Base-by-base conservation (phyloP, 257 asterid genomes). In the Cynanchum wilfordii region DNA sequence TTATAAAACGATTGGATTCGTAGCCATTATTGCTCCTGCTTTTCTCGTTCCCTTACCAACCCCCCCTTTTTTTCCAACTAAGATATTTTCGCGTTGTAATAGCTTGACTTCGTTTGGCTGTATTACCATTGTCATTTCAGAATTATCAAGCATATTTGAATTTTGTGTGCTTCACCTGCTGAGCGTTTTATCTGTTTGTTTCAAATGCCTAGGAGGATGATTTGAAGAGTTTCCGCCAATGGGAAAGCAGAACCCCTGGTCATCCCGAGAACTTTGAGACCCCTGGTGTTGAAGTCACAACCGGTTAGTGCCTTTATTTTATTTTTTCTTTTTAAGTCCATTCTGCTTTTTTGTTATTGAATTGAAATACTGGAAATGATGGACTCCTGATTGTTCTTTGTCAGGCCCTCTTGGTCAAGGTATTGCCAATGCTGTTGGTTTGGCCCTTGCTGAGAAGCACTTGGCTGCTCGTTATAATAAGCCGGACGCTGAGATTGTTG, bases 331-430 rank as follows among this genome's bases (percentile, higher is more conserved):
- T 51, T 20, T 4, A 50, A 62, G 58, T 54, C 22, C 70, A 66
- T 73, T 45, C 68, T 69, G 22, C 68, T 10, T 45, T 42, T 0
- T 51, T 38, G 77, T 56, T 70, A 30, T 71, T 76, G 36, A 42
- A 36, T 29, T 57, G 57, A 25, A 22, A 68, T 49, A 15, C 25
- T 59, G 49, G 49, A 68, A 68, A 68, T 72, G 52, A 79, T 73
- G 2, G 59, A 22, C 20, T 84, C 66, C 40, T 68, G 29, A 22
- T 73, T 79, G 29, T 77, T 50, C 69, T 60, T 55, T 70, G 51
- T 15, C 74, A 91, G 97, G 97, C 68, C 97, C 97, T 65, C 89
- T 91, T 74, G 97, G 97, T 59, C 97, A 91, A 79, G 97, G 97
- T 73, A 64, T 87, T 75, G 94, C 92, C 75, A 87, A 87, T 79